Evolutionary conservation across 768 basidiomycete species (phyloP), one percentile per base, ranked within the genome.

Genomic region (Pleurotus sapidus): DNA sequence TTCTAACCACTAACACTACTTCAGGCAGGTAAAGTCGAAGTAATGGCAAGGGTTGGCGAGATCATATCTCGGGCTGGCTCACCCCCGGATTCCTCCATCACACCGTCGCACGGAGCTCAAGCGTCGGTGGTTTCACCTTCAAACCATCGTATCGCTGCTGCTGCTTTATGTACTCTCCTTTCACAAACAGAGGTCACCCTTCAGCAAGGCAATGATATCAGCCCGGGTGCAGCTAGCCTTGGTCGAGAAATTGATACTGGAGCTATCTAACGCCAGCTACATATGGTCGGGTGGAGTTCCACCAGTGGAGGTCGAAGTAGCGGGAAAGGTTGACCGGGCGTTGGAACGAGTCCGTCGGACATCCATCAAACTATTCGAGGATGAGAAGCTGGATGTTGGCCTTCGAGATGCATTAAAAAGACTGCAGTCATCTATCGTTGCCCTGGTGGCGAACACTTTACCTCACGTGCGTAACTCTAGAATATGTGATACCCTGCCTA

Each of bases 301-400:
- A 34, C 11, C 30, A 48, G 6, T 8, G 45, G 24, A 49, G 34
- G 49, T 39, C n/a, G 51, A 78, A 1, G 69, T 75, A 30, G 70
- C 70, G 17, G 76, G 73, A 18, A 90, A 88, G 66, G 69, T 87
- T 12, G 80, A 83, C 50, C 78, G 87, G 23, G 81, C 84, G 0
- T 59, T 90, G 9, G 88, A 89, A 65, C 74, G 82, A 50, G 62
- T 86, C 12, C 75, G 87, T 17, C 77, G 85, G 51, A 70, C 73
- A n/a, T 72, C 73, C 11, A 62, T 82, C 34, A 81, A 78, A 46
- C 60, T 76, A 17, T 53, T 88, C 15, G 86, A 87, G 40, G 60
- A 59, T 4, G 48, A 56, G 27, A 25, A 63, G 34, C 46, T 40
- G 49, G 61, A 39, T 25, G 34, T 5, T 37, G 38, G 38, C 40